Evolutionary conservation across 2,329 filamentous ascomycete species (phyloP).

Genomic region (Ilyonectria robusta): DNA sequence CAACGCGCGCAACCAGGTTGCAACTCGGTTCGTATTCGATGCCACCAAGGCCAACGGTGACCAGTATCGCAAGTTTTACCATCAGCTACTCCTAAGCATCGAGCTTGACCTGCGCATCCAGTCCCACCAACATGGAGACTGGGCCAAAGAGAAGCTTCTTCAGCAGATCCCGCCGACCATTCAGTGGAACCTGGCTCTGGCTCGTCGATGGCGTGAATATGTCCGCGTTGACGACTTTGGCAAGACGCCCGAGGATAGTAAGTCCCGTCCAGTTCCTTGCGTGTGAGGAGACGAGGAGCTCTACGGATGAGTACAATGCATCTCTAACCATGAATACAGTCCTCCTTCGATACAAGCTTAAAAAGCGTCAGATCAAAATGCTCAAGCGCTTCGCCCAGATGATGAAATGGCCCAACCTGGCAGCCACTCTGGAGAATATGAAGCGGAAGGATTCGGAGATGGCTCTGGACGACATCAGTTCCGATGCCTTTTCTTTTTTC

Average conservation of each 20-base stretch:
- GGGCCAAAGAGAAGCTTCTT: slow-evolving; percentile 75
- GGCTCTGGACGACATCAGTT: slow-evolving; percentile 72
- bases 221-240: slow-evolving; percentile 76
- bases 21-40: slow-evolving; percentile 80
- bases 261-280: slow-evolving; percentile 36
- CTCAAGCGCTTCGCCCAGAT: slow-evolving; percentile 77
- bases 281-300: not conserved
- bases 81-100: slow-evolving; percentile 81
- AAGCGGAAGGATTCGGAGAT: slow-evolving; percentile 72
- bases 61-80: slow-evolving; percentile 78
- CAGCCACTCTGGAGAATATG: slow-evolving; percentile 73
- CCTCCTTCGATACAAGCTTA: slow-evolving; percentile 74
- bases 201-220: slow-evolving; percentile 79
- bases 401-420: slow-evolving; percentile 84
- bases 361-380: slow-evolving; percentile 77
- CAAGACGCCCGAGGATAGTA: slow-evolving; percentile 65
- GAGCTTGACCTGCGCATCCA: slow-evolving; percentile 81
- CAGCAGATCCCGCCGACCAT: slow-evolving; percentile 78
- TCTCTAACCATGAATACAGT: slow-evolving; percentile 54
- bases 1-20: slow-evolving; percentile 77
- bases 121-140: slow-evolving; percentile 71
- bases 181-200: slow-evolving; percentile 81
- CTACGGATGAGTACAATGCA: not conserved
- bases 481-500: slow-evolving; percentile 84
- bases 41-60: slow-evolving; percentile 67